These are phyloP conservation scores for Fagus sylvatica DNA, from an alignment of 306 rosid species.

Conservation along the genomic window DNA sequence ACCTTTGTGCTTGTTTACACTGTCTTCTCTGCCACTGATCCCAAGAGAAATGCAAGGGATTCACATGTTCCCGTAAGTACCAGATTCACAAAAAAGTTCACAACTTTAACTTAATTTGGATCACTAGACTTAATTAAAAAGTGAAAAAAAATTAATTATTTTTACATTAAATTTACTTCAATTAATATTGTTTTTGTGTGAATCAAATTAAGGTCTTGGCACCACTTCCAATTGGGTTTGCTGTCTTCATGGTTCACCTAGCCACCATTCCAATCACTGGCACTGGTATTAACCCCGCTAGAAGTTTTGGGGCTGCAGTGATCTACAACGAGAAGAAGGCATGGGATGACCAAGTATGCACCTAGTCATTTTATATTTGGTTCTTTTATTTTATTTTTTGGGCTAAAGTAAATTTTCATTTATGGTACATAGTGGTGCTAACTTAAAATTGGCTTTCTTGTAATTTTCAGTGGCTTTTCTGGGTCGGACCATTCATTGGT, in stretches of 20 bases:
- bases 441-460: not conserved
- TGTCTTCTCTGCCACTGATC: conserved; percentile 55
- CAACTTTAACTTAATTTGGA: too few relatives aligned
- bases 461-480: conserved; percentile 39
- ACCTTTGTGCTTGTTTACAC: conserved; percentile 56
- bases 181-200: not conserved
- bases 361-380: not conserved
- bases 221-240: conserved; percentile 57
- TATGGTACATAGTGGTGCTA: not conserved
- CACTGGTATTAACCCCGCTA: conserved; percentile 52
- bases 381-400: not conserved
- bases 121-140: too few relatives aligned
- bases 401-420: too few relatives aligned
- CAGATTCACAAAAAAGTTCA: not conserved
- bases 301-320: conserved; percentile 50
- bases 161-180: not conserved
- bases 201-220: conserved; percentile 37
- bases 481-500: conserved; percentile 48
- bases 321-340: conserved; percentile 30
- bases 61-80: conserved; percentile 45
- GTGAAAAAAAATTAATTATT: not conserved
- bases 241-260: conserved; percentile 50
- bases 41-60: conserved; percentile 46
- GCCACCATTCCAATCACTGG: conserved; percentile 56
- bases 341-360: conserved; percentile 43